These are phyloP conservation scores for Bauhinia variegata DNA, from an alignment of 306 rosid species.

Conservation along the genomic window DNA sequence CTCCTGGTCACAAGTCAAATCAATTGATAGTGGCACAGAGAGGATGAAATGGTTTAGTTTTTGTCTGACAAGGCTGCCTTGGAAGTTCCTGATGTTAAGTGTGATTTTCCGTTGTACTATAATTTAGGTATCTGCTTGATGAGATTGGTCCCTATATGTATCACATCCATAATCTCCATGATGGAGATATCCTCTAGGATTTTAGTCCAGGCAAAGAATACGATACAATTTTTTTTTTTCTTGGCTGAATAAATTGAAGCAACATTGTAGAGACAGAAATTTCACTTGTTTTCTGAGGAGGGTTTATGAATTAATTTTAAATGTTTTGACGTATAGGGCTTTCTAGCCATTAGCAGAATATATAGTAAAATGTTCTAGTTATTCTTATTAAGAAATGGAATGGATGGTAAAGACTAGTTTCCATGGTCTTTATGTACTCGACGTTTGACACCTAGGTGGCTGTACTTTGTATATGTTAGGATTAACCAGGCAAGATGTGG, in stretches of 20 bases:
- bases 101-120: neutral
- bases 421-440: neutral
- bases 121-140: too few species aligned
- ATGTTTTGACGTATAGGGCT: neutral
- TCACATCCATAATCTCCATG: slow-evolving; percentile 20
- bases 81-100: neutral
- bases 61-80: too few species aligned
- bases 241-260: neutral
- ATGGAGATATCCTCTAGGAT: neutral
- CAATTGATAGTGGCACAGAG: slow-evolving; percentile 4
- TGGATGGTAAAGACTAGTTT: neutral
- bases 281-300: neutral
- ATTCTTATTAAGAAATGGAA: neutral
- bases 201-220: neutral
- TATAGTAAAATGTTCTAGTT: neutral
- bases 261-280: neutral
- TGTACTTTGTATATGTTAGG: too few species aligned
- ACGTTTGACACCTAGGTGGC: too few species aligned
- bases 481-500: too few species aligned
- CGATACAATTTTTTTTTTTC: neutral
- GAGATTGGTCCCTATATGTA: slow-evolving; percentile 2
- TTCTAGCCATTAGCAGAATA: neutral
- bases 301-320: neutral
- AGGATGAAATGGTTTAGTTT: slow-evolving; percentile 34
- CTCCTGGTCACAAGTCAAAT: slow-evolving; percentile 12